Evolutionary conservation across 306 rosid species (phyloP), one percentile per base, ranked within the genome.

Genomic region (Acacia acuminata): DNA sequence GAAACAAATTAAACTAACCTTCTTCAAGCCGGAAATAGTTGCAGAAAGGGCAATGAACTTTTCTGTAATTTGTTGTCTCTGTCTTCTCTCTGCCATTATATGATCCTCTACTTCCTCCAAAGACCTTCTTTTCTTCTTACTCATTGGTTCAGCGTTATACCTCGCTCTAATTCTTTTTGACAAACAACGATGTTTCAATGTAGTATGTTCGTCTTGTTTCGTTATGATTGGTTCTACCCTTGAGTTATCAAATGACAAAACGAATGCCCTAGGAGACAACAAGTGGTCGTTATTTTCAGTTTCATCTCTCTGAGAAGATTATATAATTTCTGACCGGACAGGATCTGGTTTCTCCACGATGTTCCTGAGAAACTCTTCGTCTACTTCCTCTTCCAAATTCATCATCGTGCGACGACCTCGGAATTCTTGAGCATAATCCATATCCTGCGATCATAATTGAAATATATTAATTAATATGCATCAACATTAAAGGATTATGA

Each of bases 1-100:
- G 40, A 36, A 36, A 36, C 40, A 36, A 4, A 36, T 36, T 9
- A 36, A 36, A n/a, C 36, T 24, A 17, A 86, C 89, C 88, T 85
- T 85, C 81, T 81, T 85, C 81, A 85, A 78, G 15, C 77, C 88
- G 3, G 88, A 83, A 38, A 85, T 81, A 45, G 80, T 81, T 10
- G 85, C 85, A 2, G 88, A 85, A 74, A 85, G 83, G 0, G 83
- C 88, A 16, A 85, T 85, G 70, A 85, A 85, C 63, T 30, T 85
- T 15, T 77, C 44, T 0, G 85, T 45, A 4, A 85, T 42, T 15
- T 77, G 68, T 32, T 65, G 80, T 45, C 88, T 85, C 51, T 83
- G 56, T 58, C 50, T 85, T 22, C 88, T 85, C 63, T 85, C 88
- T 1, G 88, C 83, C 61, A 81, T 36, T 0, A 81, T 73, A 50